Percentiles rank a stretch among this genome's conserved stretches.
Evolutionary conservation across 441 rosid species (phyloP).

Genomic region (Pelargonium australe): DNA sequence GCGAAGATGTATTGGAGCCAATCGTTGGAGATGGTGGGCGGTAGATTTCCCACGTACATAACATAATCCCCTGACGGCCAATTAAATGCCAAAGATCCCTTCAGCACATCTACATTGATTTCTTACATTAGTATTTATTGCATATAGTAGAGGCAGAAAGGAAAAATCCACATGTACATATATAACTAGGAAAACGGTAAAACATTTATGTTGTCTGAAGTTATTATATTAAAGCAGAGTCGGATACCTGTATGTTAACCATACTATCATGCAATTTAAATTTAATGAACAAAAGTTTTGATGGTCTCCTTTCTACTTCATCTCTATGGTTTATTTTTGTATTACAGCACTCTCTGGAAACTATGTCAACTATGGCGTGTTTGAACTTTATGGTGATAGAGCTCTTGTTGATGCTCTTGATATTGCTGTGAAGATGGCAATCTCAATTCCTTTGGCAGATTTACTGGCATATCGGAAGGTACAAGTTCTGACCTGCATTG

Average conservation of each 20-base stretch:
- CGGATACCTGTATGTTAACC: neutral
- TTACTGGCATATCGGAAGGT: constrained; percentile 90
- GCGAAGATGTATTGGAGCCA: too few species aligned
- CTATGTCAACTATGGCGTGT: constrained; percentile 95
- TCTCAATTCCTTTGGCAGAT: constrained; percentile 92
- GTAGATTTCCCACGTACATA: too few species aligned
- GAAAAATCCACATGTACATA: too few species aligned
- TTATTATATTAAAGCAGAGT: neutral
- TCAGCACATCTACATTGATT: neutral
- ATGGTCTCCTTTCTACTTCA: neutral
- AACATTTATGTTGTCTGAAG: too few species aligned
- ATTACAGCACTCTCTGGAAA: constrained; percentile 92
- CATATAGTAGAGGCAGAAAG: too few species aligned
- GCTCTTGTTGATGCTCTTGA: constrained; percentile 97
- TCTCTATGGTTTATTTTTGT: neutral
- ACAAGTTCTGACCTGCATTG: neutral
- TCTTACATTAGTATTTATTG: neutral
- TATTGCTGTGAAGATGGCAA: constrained; percentile 75
- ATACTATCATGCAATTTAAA: neutral
- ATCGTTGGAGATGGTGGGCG: too few species aligned
- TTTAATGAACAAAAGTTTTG: neutral
- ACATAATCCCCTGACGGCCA: too few species aligned
- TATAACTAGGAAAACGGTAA: too few species aligned
- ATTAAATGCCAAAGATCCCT: neutral
- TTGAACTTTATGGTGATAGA: constrained; percentile 98